phyloP scores from a whole-genome alignment of 1,284 basidiomycete species.

The Ganoderma leucocontextum region DNA sequence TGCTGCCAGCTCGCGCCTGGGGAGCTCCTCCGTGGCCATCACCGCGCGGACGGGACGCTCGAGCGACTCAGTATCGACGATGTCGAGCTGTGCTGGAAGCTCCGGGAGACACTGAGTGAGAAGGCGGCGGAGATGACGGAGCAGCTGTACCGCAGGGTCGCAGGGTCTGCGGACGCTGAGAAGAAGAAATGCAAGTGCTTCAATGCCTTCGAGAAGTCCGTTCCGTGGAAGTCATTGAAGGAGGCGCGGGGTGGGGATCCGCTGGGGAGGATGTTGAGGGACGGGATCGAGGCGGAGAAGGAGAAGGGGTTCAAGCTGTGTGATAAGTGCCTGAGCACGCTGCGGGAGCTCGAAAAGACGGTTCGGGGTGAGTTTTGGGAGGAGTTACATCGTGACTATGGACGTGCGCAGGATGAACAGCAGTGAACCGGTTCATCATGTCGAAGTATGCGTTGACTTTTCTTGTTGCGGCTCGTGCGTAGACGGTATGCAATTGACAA shows the following conservation, averaged over 20 bases:
- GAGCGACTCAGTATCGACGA: constrained; percentile 13
- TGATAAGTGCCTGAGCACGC: neutral
- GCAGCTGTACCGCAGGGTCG: neutral
- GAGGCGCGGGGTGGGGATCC: neutral
- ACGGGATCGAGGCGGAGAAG: neutral
- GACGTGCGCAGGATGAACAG: neutral
- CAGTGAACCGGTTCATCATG: no score
- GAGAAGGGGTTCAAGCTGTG: neutral
- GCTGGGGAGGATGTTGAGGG: neutral
- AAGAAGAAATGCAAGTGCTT: constrained; percentile 1
- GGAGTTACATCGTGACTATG: neutral
- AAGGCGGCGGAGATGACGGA: neutral
- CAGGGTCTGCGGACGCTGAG: neutral
- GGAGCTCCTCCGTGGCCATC: constrained; percentile 5
- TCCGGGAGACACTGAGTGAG: neutral
- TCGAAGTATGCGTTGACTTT: no score
- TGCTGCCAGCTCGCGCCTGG: constrained; percentile 1
- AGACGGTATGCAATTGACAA: no score
- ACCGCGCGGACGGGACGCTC: constrained; percentile 1
- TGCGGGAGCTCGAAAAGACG: neutral
- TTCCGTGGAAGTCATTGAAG: neutral
- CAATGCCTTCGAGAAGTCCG: neutral
- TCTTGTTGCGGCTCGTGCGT: no score
- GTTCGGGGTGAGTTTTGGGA: neutral
- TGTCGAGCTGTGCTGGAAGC: constrained; percentile 7